Evolutionary conservation across 2,329 filamentous ascomycete genomes (phyloP), one percentile per base, ranked within the genome.

Genomic region (Aschersonia sp.): DNA sequence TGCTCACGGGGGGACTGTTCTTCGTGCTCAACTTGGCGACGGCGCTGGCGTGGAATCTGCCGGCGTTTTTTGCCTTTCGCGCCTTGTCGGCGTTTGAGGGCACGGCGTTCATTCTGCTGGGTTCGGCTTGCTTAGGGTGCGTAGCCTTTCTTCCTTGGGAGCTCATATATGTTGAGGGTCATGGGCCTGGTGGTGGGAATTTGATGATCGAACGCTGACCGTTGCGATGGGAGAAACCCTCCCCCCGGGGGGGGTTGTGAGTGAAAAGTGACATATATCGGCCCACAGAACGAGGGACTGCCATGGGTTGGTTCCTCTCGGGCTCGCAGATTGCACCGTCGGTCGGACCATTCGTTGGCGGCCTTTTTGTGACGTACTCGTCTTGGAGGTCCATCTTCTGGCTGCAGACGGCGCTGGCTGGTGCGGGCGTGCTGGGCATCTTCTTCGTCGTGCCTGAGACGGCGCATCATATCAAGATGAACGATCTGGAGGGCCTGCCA

Each of bases 381-480:
- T 75, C 72, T 2, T 91, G 85, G 85, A 73, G 83, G 20, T 75
- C 77, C 42, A 86, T 89, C 47, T 89, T 88, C 65, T 89, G 83
- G 80, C 68, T 89, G 0, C 84, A 89, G 58, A 78, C 80, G 0
- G 84, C 75, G 0, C 69, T 88, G 5, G 80, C 80, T 0, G 82
- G 75, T 2, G 58, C 74, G 0, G 80, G 77, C 1, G 68, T 73
- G 0, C 28, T 80, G 0, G 72, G 81, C 1, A 73, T 84, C 32
- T 73, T 78, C 53, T 78, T 85, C 54, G 65, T 86, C 9, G 72
- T 89, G 9, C 82, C 82, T 0, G 84, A 89, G 59, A 89, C 84
- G 0, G 82, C 85, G 46, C 81, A 83, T 49, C 72, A 76, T 51
- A 78, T 74, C 57, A 75, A 76, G 49, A 75, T 77, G 28, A 66